phyloP scores from a whole-genome alignment of 2,329 filamentous ascomycete species.

The Stagonosporopsis rhizophila region DNA sequence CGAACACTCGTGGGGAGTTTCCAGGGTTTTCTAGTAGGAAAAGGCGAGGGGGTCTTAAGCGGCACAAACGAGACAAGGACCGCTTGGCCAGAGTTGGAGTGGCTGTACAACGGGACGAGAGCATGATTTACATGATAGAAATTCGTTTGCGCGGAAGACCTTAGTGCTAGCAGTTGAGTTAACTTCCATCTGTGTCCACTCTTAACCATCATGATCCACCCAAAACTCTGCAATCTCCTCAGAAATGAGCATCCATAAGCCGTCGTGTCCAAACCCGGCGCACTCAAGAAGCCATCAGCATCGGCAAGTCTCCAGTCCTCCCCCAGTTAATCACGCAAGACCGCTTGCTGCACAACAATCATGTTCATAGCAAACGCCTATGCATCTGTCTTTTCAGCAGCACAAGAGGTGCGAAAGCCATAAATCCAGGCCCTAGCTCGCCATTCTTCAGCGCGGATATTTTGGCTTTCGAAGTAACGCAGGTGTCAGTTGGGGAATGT shows the following conservation, averaged over 20 bases:
- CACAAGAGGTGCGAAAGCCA: conserved; percentile 20
- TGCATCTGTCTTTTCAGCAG: conserved; percentile 11
- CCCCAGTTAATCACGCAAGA: conserved; percentile 9
- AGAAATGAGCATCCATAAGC: neutral
- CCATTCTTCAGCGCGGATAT: neutral
- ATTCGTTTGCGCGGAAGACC: neutral
- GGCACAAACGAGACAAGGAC: neutral
- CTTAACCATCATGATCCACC: too few species aligned
- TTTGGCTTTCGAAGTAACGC: neutral
- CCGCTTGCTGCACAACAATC: conserved; percentile 18
- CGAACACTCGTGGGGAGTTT: conserved; percentile 19
- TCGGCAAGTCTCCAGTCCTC: conserved; percentile 8
- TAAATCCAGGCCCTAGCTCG: neutral
- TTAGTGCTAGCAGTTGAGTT: neutral
- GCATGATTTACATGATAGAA: neutral
- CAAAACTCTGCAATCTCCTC: neutral
- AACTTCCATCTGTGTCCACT: too few species aligned
- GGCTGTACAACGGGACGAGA: neutral
- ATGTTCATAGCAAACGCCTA: conserved; percentile 20
- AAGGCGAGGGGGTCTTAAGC: neutral
- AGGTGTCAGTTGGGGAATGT: too few species aligned
- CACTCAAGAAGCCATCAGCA: neutral
- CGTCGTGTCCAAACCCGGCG: neutral
- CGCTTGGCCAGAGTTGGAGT: neutral
- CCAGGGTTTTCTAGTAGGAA: neutral